Base-by-base conservation (phyloP, 176 grass and related monocot species). In the Poa pratensis region DNA sequence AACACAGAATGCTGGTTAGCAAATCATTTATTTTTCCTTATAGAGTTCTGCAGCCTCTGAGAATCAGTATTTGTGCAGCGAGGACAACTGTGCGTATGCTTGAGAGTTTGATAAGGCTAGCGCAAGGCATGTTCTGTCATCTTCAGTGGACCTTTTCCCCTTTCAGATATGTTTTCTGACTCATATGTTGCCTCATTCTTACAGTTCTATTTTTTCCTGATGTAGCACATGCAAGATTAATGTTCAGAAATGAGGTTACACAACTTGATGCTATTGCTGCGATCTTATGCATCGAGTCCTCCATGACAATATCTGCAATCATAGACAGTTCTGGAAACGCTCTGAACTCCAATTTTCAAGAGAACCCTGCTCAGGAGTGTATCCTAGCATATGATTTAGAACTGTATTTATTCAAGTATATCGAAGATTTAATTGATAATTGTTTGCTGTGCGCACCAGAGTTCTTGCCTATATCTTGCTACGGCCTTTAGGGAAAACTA, bases 31-130 rank as follows among this genome's bases (percentile, higher is more conserved):
- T 71, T 28, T 11, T 48, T 81, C 66, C 40, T 27, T 54, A 66
- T 15, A 80, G 73, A 82, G 30, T 86, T 62, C 18, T 81, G 13
- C 49, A 64, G 17, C 46, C 26, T 80, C 66, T 87, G 1, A 77
- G 18, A 73, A 86, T 40, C 32, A 35, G 2, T 27, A 82, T 80
- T 35, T 86, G 28, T 90, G 84, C 90, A 95, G 96, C 96, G 69
- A 89, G 96, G 67, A 98, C 91, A 52, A 98, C 96, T 42, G 96
- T 98, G 35, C 93, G 96, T 34, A 94, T 98, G 96, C 87, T 98
- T 84, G 96, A 95, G 82, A 98, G 96, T 85, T 92, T 98, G 85
- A 98, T 95, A 88, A 92, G 93, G 84, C 92, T 98, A 57, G 91
- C 93, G 13, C 96, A 98, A 95, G 96, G 96, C 42, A 83, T 78